These are phyloP conservation scores for Nemania sp. DNA, from an alignment of 2,329 filamentous ascomycete genomes.

Conservation along the genomic window DNA sequence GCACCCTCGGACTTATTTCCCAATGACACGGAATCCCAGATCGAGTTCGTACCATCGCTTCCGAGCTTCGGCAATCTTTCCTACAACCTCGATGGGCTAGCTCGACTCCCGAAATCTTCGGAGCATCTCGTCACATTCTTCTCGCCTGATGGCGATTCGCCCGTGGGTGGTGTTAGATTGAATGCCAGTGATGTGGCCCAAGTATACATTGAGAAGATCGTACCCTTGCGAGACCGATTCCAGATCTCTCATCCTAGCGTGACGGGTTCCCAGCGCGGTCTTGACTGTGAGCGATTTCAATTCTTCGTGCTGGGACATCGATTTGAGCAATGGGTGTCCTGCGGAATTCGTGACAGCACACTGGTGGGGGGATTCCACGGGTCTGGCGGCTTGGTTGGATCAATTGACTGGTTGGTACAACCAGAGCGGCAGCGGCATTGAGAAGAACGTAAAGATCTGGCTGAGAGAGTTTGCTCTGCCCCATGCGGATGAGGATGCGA, in stretches of 20 bases:
- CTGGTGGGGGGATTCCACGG: constrained; percentile 47
- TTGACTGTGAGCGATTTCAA: constrained; percentile 48
- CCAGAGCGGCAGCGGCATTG: constrained; percentile 23
- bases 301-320: constrained; percentile 46
- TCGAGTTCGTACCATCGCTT: constrained; percentile 46
- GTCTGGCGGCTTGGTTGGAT: constrained; percentile 44
- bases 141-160: constrained; percentile 48
- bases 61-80: constrained; percentile 44
- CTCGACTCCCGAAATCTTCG: constrained; percentile 40
- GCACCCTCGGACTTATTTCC: constrained; percentile 31
- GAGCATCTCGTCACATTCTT: constrained; percentile 49
- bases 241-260: constrained; percentile 48
- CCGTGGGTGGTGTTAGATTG: constrained; percentile 47
- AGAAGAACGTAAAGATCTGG: constrained; percentile 40
- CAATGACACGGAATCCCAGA: constrained; percentile 29
- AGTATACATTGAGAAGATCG: constrained; percentile 45
- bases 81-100: constrained; percentile 36
- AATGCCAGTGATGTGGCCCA: constrained; percentile 45
- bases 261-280: constrained; percentile 45
- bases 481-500: constrained; percentile 41
- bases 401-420: constrained; percentile 45
- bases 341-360: constrained; percentile 49
- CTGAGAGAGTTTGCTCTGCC: constrained; percentile 49
- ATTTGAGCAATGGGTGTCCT: constrained; percentile 43
- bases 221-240: constrained; percentile 44